phyloP scores from a whole-genome alignment of 1,284 basidiomycete genomes.

The Puccinia triticina region DNA sequence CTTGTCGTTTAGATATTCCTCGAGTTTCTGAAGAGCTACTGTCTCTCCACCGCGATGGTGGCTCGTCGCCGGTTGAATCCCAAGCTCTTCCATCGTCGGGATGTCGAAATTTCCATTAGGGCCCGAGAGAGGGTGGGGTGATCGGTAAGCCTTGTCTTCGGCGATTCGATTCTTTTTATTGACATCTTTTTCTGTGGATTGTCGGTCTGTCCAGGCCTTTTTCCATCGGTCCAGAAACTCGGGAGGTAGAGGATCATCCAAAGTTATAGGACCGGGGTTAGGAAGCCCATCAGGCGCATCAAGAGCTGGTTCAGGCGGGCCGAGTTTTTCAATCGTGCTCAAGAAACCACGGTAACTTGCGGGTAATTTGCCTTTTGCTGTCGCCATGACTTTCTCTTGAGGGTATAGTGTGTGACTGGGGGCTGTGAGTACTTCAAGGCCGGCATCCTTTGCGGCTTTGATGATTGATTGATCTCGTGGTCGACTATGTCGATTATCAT shows the following conservation, averaged over 20 bases:
- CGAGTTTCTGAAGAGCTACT: slow-evolving; percentile 62
- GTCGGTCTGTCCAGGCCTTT: slow-evolving; percentile 25
- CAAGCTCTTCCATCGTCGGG: slow-evolving; percentile 64
- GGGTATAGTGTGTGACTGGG: slow-evolving; percentile 63
- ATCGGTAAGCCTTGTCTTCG: slow-evolving; percentile 18
- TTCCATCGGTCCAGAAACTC: slow-evolving; percentile 33
- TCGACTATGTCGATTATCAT: slow-evolving; percentile 57
- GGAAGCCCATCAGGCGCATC: slow-evolving; percentile 56
- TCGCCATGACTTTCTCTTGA: slow-evolving; percentile 52
- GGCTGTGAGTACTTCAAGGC: slow-evolving; percentile 60
- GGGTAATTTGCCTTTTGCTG: slow-evolving; percentile 13
- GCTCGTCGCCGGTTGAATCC: slow-evolving; percentile 62
- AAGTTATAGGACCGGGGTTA: slow-evolving; percentile 56
- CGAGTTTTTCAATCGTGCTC: slow-evolving; percentile 54
- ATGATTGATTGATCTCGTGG: slow-evolving; percentile 57
- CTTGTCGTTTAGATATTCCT: slow-evolving; percentile 61
- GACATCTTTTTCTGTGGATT: neutral
- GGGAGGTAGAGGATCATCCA: slow-evolving; percentile 23
- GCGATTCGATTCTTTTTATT: slow-evolving; percentile 18
- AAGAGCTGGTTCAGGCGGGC: slow-evolving; percentile 32
- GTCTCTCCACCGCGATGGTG: slow-evolving; percentile 65
- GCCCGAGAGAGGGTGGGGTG: slow-evolving; percentile 59
- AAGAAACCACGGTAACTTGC: slow-evolving; percentile 57
- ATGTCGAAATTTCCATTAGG: slow-evolving; percentile 63
- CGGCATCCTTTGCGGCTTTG: slow-evolving; percentile 57